These are phyloP conservation scores for Cryptosporidium sp. DNA, from an alignment of 169 alveolate species.

Conservation along the genomic window DNA sequence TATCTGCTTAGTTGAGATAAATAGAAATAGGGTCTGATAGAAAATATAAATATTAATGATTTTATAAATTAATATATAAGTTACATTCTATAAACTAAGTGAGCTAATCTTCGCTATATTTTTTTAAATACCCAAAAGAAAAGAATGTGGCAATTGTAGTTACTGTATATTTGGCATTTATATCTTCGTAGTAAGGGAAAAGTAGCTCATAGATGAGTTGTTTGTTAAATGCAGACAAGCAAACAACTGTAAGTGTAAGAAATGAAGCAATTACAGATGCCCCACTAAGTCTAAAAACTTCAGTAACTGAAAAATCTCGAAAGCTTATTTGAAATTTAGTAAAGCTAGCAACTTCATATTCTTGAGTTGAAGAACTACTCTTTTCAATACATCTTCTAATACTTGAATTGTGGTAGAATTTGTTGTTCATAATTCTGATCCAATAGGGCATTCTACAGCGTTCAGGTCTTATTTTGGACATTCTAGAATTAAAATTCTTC, in stretches of 20 bases:
- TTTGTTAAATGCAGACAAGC: conserved; percentile 71
- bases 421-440: conserved; percentile 9
- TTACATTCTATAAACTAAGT: neutral
- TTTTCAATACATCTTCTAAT: conserved; percentile 1
- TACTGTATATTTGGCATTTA: conserved; percentile 39
- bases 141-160: conserved; percentile 59
- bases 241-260: conserved; percentile 41
- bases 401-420: neutral
- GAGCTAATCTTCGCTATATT: conserved; percentile 8
- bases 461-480: neutral
- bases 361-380: neutral
- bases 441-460: conserved; percentile 22
- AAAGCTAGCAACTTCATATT: conserved; percentile 23
- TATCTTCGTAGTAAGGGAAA: conserved; percentile 64
- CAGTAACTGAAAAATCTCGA: conserved; percentile 66
- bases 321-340: conserved; percentile 52
- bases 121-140: conserved; percentile 52
- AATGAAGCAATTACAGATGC: conserved; percentile 69
- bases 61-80: neutral
- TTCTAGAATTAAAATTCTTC: neutral
- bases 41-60: neutral
- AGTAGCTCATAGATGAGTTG: conserved; percentile 66
- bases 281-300: conserved; percentile 68
- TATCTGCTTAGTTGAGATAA: no score
- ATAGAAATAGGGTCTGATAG: neutral